These are phyloP conservation scores for Ustilago trichophora DNA, from an alignment of 1,284 basidiomycete species.

Conservation along the genomic window DNA sequence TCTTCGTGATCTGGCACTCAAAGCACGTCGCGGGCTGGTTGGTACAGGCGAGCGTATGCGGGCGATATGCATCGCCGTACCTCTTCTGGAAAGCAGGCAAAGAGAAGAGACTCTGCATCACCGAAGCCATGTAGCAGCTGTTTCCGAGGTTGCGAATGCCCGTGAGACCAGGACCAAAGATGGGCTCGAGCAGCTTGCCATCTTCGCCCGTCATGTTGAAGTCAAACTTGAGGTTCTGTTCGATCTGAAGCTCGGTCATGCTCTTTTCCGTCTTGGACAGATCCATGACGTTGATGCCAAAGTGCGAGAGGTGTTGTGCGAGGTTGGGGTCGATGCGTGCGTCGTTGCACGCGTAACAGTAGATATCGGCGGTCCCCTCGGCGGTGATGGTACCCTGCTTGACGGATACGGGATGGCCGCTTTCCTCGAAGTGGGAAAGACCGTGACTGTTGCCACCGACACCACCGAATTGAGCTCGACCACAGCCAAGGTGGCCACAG, in stretches of 20 bases:
- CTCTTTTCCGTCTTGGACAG: conserved; percentile 95
- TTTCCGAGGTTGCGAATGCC: conserved; percentile 94
- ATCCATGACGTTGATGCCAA: conserved; percentile 85
- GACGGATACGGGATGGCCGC: conserved; percentile 83
- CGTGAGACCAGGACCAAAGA: conserved; percentile 88
- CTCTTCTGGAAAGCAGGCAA: conserved; percentile 79
- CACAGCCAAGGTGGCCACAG: conserved; percentile 91
- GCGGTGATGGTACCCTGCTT: conserved; percentile 97
- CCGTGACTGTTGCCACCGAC: conserved; percentile 90
- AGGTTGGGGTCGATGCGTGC: conserved; percentile 83
- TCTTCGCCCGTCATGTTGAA: conserved; percentile 92
- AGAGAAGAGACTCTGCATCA: conserved; percentile 86
- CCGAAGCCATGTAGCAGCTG: conserved; percentile 97
- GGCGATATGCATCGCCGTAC: conserved; percentile 73
- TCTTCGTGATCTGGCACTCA: conserved; percentile 92
- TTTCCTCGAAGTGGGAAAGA: conserved; percentile 79
- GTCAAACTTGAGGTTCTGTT: conserved; percentile 94
- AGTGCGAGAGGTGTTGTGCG: conserved; percentile 77
- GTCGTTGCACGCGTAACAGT: conserved; percentile 93
- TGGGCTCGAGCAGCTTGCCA: conserved; percentile 84
- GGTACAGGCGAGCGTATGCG: conserved; percentile 76
- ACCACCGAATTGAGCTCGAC: conserved; percentile 86
- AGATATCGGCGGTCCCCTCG: conserved; percentile 90
- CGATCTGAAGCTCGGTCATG: conserved; percentile 97
- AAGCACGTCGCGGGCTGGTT: conserved; percentile 82